Conservation (phyloP, 1,284 basidiomycete species). For the Apiotrichum gamsii region DNA sequence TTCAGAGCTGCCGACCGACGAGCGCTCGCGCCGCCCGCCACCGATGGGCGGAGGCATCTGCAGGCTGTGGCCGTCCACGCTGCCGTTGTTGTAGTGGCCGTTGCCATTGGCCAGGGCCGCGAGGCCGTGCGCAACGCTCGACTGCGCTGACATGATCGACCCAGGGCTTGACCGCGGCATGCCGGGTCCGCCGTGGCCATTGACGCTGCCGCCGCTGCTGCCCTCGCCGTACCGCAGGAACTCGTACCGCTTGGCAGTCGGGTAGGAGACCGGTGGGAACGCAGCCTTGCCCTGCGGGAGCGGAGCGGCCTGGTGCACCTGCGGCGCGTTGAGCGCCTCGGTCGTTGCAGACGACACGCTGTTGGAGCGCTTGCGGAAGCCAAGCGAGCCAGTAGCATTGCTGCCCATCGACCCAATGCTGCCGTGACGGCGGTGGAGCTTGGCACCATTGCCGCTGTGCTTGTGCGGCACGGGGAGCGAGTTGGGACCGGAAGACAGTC, state of each 20-base stretch:
- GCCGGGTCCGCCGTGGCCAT: background rate
- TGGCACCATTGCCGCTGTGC: background rate
- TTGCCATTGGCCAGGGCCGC: slow-evolving; percentile 8
- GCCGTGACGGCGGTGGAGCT: slow-evolving; percentile 23
- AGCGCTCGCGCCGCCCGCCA: slow-evolving; percentile 14
- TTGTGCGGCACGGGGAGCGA: background rate
- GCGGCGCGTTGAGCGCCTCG: slow-evolving; percentile 5
- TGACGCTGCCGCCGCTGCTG: slow-evolving; percentile 3
- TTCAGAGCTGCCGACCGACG: slow-evolving; percentile 30
- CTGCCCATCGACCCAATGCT: slow-evolving; percentile 37
- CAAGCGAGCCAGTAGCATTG: slow-evolving; percentile 19
- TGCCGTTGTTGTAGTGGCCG: slow-evolving; percentile 1
- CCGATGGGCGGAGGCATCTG: slow-evolving; percentile 27
- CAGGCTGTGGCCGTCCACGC: slow-evolving; percentile 4
- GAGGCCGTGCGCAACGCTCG: slow-evolving; percentile 15
- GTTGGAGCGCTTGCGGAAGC: slow-evolving; percentile 32
- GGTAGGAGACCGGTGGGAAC: slow-evolving; percentile 43
- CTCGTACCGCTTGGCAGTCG: slow-evolving; percentile 44
- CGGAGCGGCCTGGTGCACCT: slow-evolving; percentile 14
- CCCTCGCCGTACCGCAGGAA: slow-evolving; percentile 38
- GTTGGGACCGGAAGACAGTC: background rate
- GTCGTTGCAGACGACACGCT: slow-evolving; percentile 18
- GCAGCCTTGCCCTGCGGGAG: slow-evolving; percentile 34
- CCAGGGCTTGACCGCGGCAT: slow-evolving; percentile 34
- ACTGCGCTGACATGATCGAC: slow-evolving; percentile 41